Percentiles rank a stretch among this genome's conserved stretches.
These are phyloP conservation scores for apple (Malus domestica) DNA, from an alignment of 306 rosid genomes.

Conservation along the genomic window DNA sequence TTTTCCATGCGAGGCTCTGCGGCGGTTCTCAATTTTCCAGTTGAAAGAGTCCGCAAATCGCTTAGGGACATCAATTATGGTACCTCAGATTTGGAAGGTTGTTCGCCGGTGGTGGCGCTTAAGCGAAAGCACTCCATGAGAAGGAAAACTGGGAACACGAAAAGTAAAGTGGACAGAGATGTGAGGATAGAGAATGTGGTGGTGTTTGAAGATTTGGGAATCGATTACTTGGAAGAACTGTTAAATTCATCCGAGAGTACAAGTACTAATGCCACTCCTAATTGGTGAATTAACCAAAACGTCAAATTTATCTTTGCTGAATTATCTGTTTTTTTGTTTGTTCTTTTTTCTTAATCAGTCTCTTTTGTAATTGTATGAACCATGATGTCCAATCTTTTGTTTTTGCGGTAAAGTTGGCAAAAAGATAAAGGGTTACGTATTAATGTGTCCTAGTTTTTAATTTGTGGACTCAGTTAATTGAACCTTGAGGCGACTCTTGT, in stretches of 20 bases:
- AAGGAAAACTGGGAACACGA: slow-evolving; percentile 48
- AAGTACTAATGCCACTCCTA: background rate
- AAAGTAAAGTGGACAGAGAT: slow-evolving; percentile 32
- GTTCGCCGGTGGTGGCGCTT: slow-evolving; percentile 85
- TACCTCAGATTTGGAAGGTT: slow-evolving; percentile 24
- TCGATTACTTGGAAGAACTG: slow-evolving; percentile 85
- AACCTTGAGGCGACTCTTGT: background rate
- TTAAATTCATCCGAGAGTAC: slow-evolving; percentile 42
- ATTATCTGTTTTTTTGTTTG: background rate
- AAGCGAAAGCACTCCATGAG: slow-evolving; percentile 83
- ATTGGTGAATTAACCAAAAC: background rate
- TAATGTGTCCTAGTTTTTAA: background rate
- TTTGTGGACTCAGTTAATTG: background rate
- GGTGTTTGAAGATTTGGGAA: slow-evolving; percentile 83
- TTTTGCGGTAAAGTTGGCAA: background rate
- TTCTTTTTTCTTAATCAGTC: background rate
- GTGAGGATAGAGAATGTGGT: slow-evolving; percentile 52
- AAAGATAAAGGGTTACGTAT: background rate
- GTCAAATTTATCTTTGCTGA: background rate
- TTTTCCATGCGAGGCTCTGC: slow-evolving; percentile 76
- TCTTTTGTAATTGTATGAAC: background rate
- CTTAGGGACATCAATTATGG: slow-evolving; percentile 51
- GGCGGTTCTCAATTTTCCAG: slow-evolving; percentile 75
- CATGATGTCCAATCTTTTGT: background rate
- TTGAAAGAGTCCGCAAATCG: slow-evolving; percentile 67